A percentile compares a stretch with the other conserved stretches of the same genome.
phyloP scores from a whole-genome alignment of 371 early-diverging fungal genomes.

The Haplosporangium sp. region DNA sequence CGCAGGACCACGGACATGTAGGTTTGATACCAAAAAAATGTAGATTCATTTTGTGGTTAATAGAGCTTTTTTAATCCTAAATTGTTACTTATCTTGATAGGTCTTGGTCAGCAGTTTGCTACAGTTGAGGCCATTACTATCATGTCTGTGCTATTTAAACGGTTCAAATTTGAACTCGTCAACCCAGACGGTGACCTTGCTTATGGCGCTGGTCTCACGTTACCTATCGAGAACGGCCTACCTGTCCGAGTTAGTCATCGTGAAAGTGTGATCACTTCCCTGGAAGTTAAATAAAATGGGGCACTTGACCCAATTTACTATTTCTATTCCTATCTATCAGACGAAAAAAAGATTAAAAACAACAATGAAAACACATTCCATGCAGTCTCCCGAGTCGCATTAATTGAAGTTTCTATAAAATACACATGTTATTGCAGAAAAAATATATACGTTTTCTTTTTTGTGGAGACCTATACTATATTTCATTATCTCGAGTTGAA shows the following conservation, averaged over 20 bases:
- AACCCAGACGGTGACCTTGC: constrained; percentile 45
- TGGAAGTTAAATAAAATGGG: background rate
- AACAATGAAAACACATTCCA: no score
- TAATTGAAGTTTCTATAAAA: background rate
- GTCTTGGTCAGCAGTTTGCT: constrained; percentile 65
- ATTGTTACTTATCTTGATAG: constrained; percentile 1
- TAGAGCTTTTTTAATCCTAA: background rate
- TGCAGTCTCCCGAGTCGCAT: no score
- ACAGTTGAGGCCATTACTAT: constrained; percentile 67
- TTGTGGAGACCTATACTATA: background rate
- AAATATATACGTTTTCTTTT: background rate
- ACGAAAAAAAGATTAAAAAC: no score
- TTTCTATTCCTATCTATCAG: no score
- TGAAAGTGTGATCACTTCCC: background rate
- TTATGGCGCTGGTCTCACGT: constrained; percentile 40
- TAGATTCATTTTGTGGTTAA: background rate
- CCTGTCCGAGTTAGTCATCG: constrained; percentile 39
- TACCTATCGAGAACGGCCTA: constrained; percentile 33
- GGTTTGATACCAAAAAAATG: background rate
- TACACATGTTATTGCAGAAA: background rate
- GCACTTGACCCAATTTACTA: no score
- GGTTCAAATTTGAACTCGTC: constrained; percentile 62
- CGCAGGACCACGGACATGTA: constrained; percentile 55
- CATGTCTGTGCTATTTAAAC: constrained; percentile 59
- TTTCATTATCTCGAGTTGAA: constrained; percentile 4